Conservation (phyloP, 75 land plant genomes). For the Isoetes taiwanensis region DNA sequence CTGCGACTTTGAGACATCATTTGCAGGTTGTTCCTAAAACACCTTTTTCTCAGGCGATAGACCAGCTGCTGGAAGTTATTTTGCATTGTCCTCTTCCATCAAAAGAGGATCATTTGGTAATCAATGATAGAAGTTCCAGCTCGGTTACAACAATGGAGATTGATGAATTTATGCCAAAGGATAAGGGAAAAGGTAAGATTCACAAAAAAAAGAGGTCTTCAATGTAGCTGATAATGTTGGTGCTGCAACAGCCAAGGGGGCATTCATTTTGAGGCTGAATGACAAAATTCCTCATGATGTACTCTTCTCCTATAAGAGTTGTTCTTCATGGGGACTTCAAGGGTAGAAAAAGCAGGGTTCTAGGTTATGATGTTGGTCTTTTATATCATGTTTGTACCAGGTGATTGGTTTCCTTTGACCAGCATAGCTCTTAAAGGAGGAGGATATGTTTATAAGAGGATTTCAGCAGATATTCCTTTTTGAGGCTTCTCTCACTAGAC, state of each 20-base stretch:
- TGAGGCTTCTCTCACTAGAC: too few species aligned
- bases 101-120: conserved; percentile 26
- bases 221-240: conserved; percentile 40
- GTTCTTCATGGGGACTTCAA: conserved; percentile 66
- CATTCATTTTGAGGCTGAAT: conserved; percentile 71
- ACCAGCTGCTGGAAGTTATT: conserved; percentile 80
- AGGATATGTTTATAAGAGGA: too few species aligned
- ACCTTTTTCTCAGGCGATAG: conserved; percentile 64
- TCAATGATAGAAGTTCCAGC: conserved; percentile 19
- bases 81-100: conserved; percentile 37
- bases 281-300: conserved; percentile 80
- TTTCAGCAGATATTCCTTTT: too few species aligned
- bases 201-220: conserved; percentile 30
- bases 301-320: conserved; percentile 55
- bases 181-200: conserved; percentile 80
- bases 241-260: conserved; percentile 54
- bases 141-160: conserved; percentile 54
- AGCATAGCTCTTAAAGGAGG: too few species aligned
- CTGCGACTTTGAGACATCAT: conserved; percentile 59
- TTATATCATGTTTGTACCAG: conserved; percentile 79
- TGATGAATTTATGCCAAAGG: conserved; percentile 49
- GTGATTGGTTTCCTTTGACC: too few species aligned
- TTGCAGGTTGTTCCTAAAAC: conserved; percentile 38
- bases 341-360: conserved; percentile 41
- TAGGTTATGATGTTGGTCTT: conserved; percentile 45